Percentiles rank a stretch among this genome's conserved stretches.
phyloP scores from a whole-genome alignment of 768 basidiomycete species.

The Neoboletus brunneissimus region DNA sequence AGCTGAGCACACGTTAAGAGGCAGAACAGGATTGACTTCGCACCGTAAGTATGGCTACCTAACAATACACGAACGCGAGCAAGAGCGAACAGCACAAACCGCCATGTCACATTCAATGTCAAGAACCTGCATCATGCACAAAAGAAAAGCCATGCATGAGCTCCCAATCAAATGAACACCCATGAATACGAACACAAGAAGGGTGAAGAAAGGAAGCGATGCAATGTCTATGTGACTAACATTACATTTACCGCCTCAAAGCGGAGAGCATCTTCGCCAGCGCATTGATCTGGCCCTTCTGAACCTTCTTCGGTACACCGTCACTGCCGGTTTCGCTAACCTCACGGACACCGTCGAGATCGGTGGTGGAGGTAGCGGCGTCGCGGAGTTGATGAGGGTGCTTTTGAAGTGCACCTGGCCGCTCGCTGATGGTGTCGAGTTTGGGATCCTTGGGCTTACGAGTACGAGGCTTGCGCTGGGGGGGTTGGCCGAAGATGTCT shows the following conservation, averaged over 20 bases:
- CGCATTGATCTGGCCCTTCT: slow-evolving; percentile 86
- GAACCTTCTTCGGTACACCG: slow-evolving; percentile 67
- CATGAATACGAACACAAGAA: slow-evolving; percentile 1
- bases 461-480: slow-evolving; percentile 61
- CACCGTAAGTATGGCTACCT: slow-evolving; percentile 48
- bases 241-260: slow-evolving; percentile 54
- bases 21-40: slow-evolving; percentile 30
- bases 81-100: slow-evolving; percentile 31
- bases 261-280: slow-evolving; percentile 91
- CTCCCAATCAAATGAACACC: slow-evolving; percentile 11
- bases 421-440: slow-evolving; percentile 76
- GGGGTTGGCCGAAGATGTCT: slow-evolving; percentile 56
- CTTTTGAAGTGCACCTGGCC: slow-evolving; percentile 45
- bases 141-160: slow-evolving; percentile 20
- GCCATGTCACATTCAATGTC: slow-evolving; percentile 23
- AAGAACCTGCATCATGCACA: slow-evolving; percentile 33
- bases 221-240: slow-evolving; percentile 24
- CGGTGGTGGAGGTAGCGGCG: slow-evolving; percentile 73
- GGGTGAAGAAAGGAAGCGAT: neutral
- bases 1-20: slow-evolving; percentile 24
- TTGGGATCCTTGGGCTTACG: slow-evolving; percentile 64
- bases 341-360: slow-evolving; percentile 45
- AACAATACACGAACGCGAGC: slow-evolving; percentile 50
- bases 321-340: slow-evolving; percentile 28
- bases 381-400: slow-evolving; percentile 51